These are phyloP conservation scores for Draba incana DNA, from an alignment of 345 rosid genomes.

Conservation along the genomic window DNA sequence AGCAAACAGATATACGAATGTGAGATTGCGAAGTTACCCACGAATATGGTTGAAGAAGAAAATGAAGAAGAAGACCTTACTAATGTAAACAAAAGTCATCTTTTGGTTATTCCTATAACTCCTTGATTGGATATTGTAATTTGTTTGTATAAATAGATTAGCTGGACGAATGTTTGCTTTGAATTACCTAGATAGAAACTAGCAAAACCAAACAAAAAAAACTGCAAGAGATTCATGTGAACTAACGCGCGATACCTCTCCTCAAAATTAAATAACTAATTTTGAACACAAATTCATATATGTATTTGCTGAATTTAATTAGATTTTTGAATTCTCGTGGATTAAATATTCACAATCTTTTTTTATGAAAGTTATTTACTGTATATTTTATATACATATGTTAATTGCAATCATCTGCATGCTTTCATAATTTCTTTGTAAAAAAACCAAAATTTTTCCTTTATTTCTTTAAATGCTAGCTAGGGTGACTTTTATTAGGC, in stretches of 20 bases:
- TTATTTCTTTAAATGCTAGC: neutral
- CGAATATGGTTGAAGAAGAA: slow-evolving; percentile 27
- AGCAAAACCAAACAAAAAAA: neutral
- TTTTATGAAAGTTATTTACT: neutral
- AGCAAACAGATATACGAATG: slow-evolving; percentile 19
- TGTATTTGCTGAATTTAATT: neutral
- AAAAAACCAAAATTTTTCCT: neutral
- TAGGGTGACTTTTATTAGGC: neutral
- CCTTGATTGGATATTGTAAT: slow-evolving; percentile 37
- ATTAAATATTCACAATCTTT: neutral
- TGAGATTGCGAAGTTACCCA: slow-evolving; percentile 29
- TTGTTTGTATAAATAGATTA: slow-evolving; percentile 15
- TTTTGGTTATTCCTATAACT: slow-evolving; percentile 42
- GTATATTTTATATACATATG: too few relatives aligned
- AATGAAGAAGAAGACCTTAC: slow-evolving; percentile 32
- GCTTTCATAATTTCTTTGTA: neutral
- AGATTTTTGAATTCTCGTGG: neutral
- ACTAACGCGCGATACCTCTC: too few relatives aligned
- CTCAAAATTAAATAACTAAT: too few relatives aligned
- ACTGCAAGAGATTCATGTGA: too few relatives aligned
- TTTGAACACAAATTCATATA: too few relatives aligned
- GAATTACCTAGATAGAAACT: neutral
- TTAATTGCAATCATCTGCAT: neutral
- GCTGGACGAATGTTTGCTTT: neutral
- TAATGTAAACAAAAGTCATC: slow-evolving; percentile 19